Conservation (phyloP, 2,329 filamentous ascomycete genomes). For the Paramyrothecium sp. region DNA sequence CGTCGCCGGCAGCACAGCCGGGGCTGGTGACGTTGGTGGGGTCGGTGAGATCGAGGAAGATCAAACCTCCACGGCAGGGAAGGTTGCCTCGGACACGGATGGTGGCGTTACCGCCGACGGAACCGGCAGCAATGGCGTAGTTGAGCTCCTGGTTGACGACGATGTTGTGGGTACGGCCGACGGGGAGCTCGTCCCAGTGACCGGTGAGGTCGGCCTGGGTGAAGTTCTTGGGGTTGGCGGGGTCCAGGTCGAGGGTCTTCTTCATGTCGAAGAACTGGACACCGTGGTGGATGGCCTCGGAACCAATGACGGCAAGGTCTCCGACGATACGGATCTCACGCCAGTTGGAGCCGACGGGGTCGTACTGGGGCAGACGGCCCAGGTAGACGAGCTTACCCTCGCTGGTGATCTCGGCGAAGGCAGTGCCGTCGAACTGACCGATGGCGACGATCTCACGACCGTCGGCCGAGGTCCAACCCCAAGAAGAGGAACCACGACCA, state of each 20-base stretch:
- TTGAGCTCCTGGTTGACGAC: slow-evolving; percentile 46
- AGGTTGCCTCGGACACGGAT: slow-evolving; percentile 13
- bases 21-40: slow-evolving; percentile 50
- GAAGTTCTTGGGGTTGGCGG: slow-evolving; percentile 29
- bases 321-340: slow-evolving; percentile 40
- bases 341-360: slow-evolving; percentile 38
- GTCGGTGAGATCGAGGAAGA: slow-evolving; percentile 57
- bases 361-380: slow-evolving; percentile 32
- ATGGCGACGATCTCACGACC: slow-evolving; percentile 49
- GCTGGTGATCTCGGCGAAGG: slow-evolving; percentile 43
- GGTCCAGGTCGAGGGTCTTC: slow-evolving; percentile 21
- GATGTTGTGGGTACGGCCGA: slow-evolving; percentile 50
- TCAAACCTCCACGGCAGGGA: slow-evolving; percentile 48
- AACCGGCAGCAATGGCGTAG: slow-evolving; percentile 45
- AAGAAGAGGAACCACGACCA: slow-evolving; percentile 32
- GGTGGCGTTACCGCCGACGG: slow-evolving; percentile 9
- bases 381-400: slow-evolving; percentile 3
- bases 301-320: slow-evolving; percentile 36
- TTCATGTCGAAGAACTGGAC: slow-evolving; percentile 64
- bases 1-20: slow-evolving; percentile 36
- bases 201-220: slow-evolving; percentile 31
- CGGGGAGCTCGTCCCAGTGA: slow-evolving; percentile 29
- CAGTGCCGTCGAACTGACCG: slow-evolving; percentile 46
- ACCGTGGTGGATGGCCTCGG: slow-evolving; percentile 48
- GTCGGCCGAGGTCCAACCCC: slow-evolving; percentile 43